Percentiles rank a stretch among this genome's conserved stretches.
Evolutionary conservation across 345 rosid genomes (phyloP).

Genomic region (Draba incana): DNA sequence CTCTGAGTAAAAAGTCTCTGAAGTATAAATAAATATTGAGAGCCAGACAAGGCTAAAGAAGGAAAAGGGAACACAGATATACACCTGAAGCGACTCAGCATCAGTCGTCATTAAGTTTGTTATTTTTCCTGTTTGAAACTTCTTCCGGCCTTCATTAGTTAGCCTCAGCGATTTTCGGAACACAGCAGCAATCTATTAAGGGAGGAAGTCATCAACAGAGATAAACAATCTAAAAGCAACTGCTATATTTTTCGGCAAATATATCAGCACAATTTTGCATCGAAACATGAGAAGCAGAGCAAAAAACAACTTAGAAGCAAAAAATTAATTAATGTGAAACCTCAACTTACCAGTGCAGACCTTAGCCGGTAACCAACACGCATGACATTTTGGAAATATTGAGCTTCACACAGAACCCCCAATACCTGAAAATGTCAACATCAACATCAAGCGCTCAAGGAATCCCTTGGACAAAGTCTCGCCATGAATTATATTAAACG

Average conservation of each 20-base stretch:
- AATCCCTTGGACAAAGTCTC: constrained; percentile 5
- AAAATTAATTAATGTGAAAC: constrained; percentile 21
- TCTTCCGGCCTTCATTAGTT: constrained; percentile 85
- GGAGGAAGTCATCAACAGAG: constrained; percentile 22
- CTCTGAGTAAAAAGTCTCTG: constrained; percentile 5
- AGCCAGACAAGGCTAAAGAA: constrained; percentile 12
- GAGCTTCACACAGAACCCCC: constrained; percentile 95
- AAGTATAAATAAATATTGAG: constrained; percentile 1
- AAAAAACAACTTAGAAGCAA: constrained; percentile 10
- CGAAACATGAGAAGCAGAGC: constrained; percentile 17
- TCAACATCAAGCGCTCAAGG: constrained; percentile 21
- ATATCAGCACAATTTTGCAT: constrained; percentile 8
- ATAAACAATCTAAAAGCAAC: background rate
- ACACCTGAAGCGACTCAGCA: constrained; percentile 94
- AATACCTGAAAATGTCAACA: constrained; percentile 57
- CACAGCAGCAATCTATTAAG: constrained; percentile 86
- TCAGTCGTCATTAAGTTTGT: constrained; percentile 99
- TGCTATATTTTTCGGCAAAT: constrained; percentile 15
- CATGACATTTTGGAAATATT: constrained; percentile 99
- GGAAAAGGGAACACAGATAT: constrained; percentile 20
- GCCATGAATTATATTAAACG: constrained; percentile 11
- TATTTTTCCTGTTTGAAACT: constrained; percentile 88
- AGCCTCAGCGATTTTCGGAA: constrained; percentile 92
- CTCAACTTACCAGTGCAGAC: constrained; percentile 75
- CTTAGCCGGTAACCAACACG: constrained; percentile 95